phyloP scores from a whole-genome alignment of 2,329 filamentous ascomycete species.

The Calonectria pseudoturangicola region DNA sequence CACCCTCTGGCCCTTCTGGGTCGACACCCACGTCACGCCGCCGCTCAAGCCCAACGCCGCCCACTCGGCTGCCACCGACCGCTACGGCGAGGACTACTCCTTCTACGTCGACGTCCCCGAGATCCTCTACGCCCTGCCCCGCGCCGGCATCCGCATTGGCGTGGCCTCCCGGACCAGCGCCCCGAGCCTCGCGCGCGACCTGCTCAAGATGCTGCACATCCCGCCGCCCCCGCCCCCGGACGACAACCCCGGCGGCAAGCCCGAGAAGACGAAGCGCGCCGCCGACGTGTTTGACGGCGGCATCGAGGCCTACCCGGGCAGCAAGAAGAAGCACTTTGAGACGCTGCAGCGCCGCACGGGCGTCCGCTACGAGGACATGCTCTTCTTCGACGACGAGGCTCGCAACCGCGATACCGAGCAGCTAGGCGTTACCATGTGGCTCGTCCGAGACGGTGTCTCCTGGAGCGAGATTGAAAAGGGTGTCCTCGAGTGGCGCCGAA shows the following conservation, averaged over 20 bases:
- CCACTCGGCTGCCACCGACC: conserved; percentile 69
- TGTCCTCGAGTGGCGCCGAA: conserved; percentile 86
- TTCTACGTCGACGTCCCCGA: conserved; percentile 83
- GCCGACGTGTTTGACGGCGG: conserved; percentile 77
- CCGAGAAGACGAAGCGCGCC: conserved; percentile 64
- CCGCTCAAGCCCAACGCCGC: conserved; percentile 75
- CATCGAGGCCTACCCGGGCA: conserved; percentile 82
- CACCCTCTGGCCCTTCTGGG: conserved; percentile 99
- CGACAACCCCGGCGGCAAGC: conserved; percentile 48
- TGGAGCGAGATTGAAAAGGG: conserved; percentile 87
- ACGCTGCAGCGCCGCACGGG: conserved; percentile 82
- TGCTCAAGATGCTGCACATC: conserved; percentile 84
- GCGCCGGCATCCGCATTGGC: conserved; percentile 72
- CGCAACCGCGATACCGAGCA: conserved; percentile 88
- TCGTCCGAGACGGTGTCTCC: conserved; percentile 87
- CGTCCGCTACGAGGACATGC: conserved; percentile 86
- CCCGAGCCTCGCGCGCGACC: conserved; percentile 86
- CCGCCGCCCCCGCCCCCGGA: conserved; percentile 57
- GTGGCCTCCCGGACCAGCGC: conserved; percentile 88
- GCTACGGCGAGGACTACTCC: conserved; percentile 78
- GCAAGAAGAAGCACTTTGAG: conserved; percentile 91
- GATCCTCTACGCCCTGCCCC: conserved; percentile 77
- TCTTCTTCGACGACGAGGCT: conserved; percentile 96
- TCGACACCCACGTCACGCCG: conserved; percentile 90
- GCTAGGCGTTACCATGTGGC: conserved; percentile 88